Conservation (phyloP, 2,329 filamentous ascomycete species). For the Ophiostoma australiae region DNA sequence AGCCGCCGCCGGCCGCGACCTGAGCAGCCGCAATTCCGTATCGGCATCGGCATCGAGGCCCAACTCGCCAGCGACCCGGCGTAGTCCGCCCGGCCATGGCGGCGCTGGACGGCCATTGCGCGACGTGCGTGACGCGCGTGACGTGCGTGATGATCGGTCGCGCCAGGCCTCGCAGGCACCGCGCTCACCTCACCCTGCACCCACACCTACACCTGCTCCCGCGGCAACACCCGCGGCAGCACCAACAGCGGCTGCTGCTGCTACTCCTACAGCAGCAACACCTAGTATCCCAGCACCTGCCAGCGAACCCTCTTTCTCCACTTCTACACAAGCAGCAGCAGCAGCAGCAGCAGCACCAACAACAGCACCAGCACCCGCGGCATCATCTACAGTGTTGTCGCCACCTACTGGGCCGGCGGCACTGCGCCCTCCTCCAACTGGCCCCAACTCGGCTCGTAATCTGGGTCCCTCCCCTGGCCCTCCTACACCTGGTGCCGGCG, state of each 20-base stretch:
- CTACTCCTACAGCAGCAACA: neutral
- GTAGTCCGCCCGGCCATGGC: slow-evolving; percentile 35
- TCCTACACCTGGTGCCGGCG: slow-evolving; percentile 33
- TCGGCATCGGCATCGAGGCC: slow-evolving; percentile 40
- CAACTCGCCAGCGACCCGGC: slow-evolving; percentile 45
- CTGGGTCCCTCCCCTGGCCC: slow-evolving; percentile 35
- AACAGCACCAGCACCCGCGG: neutral
- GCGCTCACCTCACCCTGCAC: neutral
- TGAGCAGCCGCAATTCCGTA: slow-evolving; percentile 40
- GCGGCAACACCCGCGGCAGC: neutral
- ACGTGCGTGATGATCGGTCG: slow-evolving; percentile 37
- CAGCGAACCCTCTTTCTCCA: neutral
- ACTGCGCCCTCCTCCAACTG: slow-evolving; percentile 49
- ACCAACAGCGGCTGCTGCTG: neutral
- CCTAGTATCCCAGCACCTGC: neutral
- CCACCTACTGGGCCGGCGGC: slow-evolving; percentile 54
- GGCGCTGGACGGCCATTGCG: slow-evolving; percentile 33
- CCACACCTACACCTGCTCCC: neutral
- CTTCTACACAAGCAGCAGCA: neutral
- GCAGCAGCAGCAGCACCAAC: neutral
- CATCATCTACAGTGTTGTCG: slow-evolving; percentile 32
- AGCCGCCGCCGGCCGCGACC: neutral
- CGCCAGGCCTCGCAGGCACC: slow-evolving; percentile 2
- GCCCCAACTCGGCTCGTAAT: slow-evolving; percentile 40
- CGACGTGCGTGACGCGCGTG: slow-evolving; percentile 31